Conservation (phyloP, 2,329 filamentous ascomycete species). For the Curvularia eragrostidis region DNA sequence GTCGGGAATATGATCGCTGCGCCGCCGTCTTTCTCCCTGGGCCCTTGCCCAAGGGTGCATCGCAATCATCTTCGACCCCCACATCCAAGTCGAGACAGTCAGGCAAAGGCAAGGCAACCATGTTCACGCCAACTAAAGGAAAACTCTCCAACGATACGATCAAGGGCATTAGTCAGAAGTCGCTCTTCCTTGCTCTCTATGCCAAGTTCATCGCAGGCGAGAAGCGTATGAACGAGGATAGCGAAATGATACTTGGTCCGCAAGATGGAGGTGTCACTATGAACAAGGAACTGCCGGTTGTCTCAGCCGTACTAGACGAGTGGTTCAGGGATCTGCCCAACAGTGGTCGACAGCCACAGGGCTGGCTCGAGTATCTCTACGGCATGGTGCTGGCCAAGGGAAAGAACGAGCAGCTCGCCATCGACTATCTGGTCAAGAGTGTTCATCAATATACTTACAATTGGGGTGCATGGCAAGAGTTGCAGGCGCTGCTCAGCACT, state of each 20-base stretch:
- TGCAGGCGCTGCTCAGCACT: slow-evolving; percentile 78
- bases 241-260: slow-evolving; percentile 95
- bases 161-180: slow-evolving; percentile 78
- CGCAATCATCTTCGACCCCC: slow-evolving; percentile 56
- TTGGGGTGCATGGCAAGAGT: slow-evolving; percentile 96
- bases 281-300: slow-evolving; percentile 82
- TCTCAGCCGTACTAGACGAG: slow-evolving; percentile 77
- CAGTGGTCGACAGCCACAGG: slow-evolving; percentile 72
- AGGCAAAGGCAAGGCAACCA: slow-evolving; percentile 67
- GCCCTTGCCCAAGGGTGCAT: slow-evolving; percentile 72
- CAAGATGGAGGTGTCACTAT: slow-evolving; percentile 82
- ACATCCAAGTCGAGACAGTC: slow-evolving; percentile 45
- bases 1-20: slow-evolving; percentile 92
- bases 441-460: slow-evolving; percentile 92
- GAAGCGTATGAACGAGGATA: slow-evolving; percentile 94
- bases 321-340: slow-evolving; percentile 73
- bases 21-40: slow-evolving; percentile 87
- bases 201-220: slow-evolving; percentile 92
- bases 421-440: slow-evolving; percentile 85
- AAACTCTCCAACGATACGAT: slow-evolving; percentile 47
- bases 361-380: slow-evolving; percentile 95
- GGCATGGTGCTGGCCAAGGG: slow-evolving; percentile 89
- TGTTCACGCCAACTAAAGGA: slow-evolving; percentile 48
- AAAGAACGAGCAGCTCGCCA: slow-evolving; percentile 85
- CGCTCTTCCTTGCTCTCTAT: slow-evolving; percentile 89